Conservation (phyloP, 164 flowering plant genomes). For the Stephania yunnanensis region DNA sequence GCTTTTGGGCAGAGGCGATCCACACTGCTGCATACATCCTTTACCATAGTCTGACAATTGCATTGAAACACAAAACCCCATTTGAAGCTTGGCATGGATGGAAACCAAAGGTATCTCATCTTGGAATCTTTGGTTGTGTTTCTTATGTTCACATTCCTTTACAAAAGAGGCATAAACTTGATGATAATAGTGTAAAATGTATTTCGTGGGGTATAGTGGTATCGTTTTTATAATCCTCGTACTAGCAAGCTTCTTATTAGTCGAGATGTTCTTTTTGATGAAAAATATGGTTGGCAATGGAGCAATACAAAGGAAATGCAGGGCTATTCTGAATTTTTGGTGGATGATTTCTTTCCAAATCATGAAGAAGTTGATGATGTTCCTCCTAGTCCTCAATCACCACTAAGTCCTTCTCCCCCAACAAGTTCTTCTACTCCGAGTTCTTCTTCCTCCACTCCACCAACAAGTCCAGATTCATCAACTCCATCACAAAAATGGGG, state of each 20-base stretch:
- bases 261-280: constrained; percentile 5
- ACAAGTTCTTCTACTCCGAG: not conserved
- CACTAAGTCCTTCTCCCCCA: not conserved
- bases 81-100: not conserved
- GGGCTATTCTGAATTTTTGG: not conserved
- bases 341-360: not conserved
- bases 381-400: not conserved
- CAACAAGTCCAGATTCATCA: too few species aligned
- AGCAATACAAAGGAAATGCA: not conserved
- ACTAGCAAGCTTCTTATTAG: not conserved
- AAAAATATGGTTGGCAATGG: constrained; percentile 2
- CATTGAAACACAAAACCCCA: not conserved
- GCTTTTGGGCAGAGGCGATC: constrained; percentile 5
- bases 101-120: constrained; percentile 5
- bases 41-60: not conserved
- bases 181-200: constrained; percentile 6
- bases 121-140: not conserved
- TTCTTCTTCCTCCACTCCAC: too few species aligned
- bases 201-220: constrained; percentile 1
- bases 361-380: not conserved
- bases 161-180: not conserved
- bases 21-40: not conserved
- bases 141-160: constrained; percentile 8
- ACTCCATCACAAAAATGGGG: too few species aligned
- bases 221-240: too few species aligned